phyloP scores from a whole-genome alignment of 345 rosid species.

The Microthlaspi erraticum region DNA sequence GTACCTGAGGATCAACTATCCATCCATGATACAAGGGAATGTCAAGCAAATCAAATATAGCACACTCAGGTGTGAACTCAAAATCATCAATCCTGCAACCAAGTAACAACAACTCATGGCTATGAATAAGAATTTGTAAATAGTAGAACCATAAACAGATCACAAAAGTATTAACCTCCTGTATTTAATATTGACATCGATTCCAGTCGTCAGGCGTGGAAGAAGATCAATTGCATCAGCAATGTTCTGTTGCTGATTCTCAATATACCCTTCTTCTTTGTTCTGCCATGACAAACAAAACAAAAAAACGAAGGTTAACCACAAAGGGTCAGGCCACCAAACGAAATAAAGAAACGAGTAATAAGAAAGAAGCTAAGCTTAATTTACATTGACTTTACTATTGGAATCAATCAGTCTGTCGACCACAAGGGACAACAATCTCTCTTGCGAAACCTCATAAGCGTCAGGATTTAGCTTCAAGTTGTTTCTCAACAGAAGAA shows the following conservation, averaged over 20 bases:
- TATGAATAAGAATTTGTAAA: neutral
- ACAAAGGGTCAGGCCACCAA: neutral
- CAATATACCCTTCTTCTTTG: slow-evolving; percentile 84
- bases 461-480: slow-evolving; percentile 80
- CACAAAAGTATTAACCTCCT: slow-evolving; percentile 62
- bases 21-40: slow-evolving; percentile 97
- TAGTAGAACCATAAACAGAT: neutral
- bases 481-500: slow-evolving; percentile 83
- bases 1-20: slow-evolving; percentile 98
- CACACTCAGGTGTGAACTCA: slow-evolving; percentile 95
- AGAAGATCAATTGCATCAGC: slow-evolving; percentile 97
- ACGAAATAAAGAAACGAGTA: neutral
- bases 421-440: slow-evolving; percentile 83
- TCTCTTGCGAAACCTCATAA: slow-evolving; percentile 93
- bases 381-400: slow-evolving; percentile 81
- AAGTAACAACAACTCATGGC: slow-evolving; percentile 9
- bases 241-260: slow-evolving; percentile 96
- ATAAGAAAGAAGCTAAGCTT: slow-evolving; percentile 16
- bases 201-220: slow-evolving; percentile 91
- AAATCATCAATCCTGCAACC: slow-evolving; percentile 93
- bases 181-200: slow-evolving; percentile 94
- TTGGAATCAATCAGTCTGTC: slow-evolving; percentile 95
- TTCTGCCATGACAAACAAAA: slow-evolving; percentile 53
- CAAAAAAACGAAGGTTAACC: neutral
- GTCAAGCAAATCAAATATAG: slow-evolving; percentile 97